Percentiles rank a stretch among this genome's conserved stretches.
Conservation (phyloP, 2,329 filamentous ascomycete species). For the Stagonosporopsis cucurbitacearum region DNA sequence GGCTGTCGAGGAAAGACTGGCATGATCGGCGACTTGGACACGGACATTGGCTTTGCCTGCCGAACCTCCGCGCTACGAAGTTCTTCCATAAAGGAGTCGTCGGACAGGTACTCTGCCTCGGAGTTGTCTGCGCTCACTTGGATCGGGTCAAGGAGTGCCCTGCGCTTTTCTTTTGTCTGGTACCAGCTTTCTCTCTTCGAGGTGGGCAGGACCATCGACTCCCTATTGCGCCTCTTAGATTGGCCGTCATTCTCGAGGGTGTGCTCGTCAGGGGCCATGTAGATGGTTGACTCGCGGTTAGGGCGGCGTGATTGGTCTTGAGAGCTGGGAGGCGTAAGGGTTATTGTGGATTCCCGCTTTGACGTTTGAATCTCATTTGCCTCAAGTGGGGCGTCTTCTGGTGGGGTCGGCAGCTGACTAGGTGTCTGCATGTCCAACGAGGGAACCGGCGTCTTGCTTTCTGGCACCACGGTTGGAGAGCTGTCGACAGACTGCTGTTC, state of each 20-base stretch:
- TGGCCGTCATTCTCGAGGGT: constrained; percentile 23
- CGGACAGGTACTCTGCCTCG: constrained; percentile 64
- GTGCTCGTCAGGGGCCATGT: constrained; percentile 31
- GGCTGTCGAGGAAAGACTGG: constrained; percentile 61
- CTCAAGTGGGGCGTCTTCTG: constrained; percentile 18
- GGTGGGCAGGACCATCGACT: constrained; percentile 36
- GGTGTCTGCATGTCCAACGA: constrained; percentile 27
- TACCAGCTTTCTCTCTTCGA: constrained; percentile 35
- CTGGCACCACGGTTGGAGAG: constrained; percentile 45
- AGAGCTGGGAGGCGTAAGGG: constrained; percentile 26
- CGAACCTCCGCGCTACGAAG: constrained; percentile 80
- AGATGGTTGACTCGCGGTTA: constrained; percentile 44
- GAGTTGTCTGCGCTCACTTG: constrained; percentile 48
- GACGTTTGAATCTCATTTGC: constrained; percentile 16
- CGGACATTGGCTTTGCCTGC: constrained; percentile 78
- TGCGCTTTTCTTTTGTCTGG: constrained; percentile 48
- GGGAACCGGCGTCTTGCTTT: constrained; percentile 35
- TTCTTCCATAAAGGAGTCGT: constrained; percentile 85
- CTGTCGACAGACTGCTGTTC: constrained; percentile 44
- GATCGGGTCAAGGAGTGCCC: constrained; percentile 50
- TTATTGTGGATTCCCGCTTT: constrained; percentile 17
- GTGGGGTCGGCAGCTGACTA: constrained; percentile 22
- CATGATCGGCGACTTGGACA: constrained; percentile 79
- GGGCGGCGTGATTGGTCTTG: constrained; percentile 31
- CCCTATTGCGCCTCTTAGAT: constrained; percentile 34